These are phyloP conservation scores for Lactarius sanguifluus DNA, from an alignment of 768 basidiomycete genomes.

Conservation along the genomic window DNA sequence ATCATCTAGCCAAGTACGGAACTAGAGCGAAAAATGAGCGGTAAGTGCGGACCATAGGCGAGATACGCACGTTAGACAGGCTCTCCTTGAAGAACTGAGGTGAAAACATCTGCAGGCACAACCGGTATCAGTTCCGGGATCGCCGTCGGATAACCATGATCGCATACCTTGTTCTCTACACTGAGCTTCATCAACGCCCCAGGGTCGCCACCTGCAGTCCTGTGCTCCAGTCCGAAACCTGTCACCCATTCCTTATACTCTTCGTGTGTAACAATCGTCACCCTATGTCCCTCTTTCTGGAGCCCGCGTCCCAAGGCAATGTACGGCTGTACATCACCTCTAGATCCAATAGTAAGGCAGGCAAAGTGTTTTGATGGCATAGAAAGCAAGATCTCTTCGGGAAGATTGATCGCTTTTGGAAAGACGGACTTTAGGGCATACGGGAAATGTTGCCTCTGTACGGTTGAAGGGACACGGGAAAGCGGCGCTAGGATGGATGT, in stretches of 20 bases:
- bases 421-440: constrained; percentile 35
- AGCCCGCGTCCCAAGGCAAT: constrained; percentile 46
- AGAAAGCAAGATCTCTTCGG: constrained; percentile 36
- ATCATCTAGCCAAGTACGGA: constrained; percentile 65
- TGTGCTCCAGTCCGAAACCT: constrained; percentile 57
- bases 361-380: constrained; percentile 52
- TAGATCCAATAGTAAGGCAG: constrained; percentile 65
- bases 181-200: constrained; percentile 65
- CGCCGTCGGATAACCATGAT: neutral
- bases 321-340: constrained; percentile 54
- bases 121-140: constrained; percentile 29
- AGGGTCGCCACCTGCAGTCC: constrained; percentile 67
- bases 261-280: constrained; percentile 50
- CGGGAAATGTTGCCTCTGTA: constrained; percentile 36
- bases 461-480: constrained; percentile 42
- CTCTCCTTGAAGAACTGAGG: constrained; percentile 69
- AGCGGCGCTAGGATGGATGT: constrained; percentile 48
- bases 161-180: constrained; percentile 45
- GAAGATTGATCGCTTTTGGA: constrained; percentile 53
- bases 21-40: constrained; percentile 37
- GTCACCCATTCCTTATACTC: constrained; percentile 56
- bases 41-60: neutral
- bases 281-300: constrained; percentile 43
- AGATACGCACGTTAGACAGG: constrained; percentile 47
- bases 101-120: constrained; percentile 56